These are phyloP conservation scores for Cenchrus americanus DNA, from an alignment of 176 grass and related monocot species.

Conservation along the genomic window DNA sequence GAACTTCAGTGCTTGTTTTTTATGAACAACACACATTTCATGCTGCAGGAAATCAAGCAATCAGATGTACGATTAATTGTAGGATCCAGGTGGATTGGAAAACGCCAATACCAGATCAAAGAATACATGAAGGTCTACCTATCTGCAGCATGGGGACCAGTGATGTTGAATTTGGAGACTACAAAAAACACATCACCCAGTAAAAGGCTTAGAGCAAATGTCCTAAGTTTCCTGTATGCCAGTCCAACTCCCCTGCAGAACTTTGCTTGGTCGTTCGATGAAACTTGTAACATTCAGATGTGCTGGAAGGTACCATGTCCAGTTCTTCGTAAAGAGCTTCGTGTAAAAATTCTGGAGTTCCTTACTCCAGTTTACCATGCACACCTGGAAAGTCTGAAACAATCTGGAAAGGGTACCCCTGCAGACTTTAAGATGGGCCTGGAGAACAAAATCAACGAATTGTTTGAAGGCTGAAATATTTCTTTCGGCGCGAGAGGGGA, in stretches of 20 bases:
- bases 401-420: neutral
- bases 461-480: constrained; percentile 21
- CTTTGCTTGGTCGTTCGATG: neutral
- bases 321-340: constrained; percentile 4
- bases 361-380: constrained; percentile 7
- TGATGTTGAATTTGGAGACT: neutral
- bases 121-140: constrained; percentile 1
- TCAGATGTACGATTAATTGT: neutral
- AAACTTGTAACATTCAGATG: constrained; percentile 2
- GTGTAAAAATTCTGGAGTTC: neutral
- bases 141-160: neutral
- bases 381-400: neutral
- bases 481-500: neutral
- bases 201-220: constrained; percentile 6
- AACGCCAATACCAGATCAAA: neutral
- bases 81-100: constrained; percentile 7
- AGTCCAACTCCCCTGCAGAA: neutral
- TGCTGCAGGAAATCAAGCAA: neutral
- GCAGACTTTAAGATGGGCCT: constrained; percentile 1
- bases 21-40: constrained; percentile 21
- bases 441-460: neutral
- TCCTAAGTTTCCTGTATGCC: neutral
- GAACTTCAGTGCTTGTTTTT: neutral
- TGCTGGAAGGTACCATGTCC: constrained; percentile 13
- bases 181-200: neutral